Evolutionary conservation across 2,329 filamentous ascomycete genomes (phyloP).

Genomic region (Beauveria rudraprayagi): DNA sequence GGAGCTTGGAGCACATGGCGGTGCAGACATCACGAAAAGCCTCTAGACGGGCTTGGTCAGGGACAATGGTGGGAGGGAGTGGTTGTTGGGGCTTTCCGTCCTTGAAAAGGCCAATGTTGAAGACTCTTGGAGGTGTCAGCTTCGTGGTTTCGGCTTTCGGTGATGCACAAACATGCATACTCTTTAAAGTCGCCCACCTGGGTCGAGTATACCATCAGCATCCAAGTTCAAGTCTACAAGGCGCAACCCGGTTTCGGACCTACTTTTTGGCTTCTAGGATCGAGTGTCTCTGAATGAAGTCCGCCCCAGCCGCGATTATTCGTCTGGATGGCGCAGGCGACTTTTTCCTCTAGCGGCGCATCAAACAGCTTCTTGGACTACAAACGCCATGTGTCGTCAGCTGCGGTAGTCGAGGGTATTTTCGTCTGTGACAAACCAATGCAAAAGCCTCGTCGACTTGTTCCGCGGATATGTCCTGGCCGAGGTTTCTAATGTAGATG

Average conservation of each 20-base stretch:
- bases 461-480: conserved; percentile 55
- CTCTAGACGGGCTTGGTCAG: conserved; percentile 52
- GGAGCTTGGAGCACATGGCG: conserved; percentile 61
- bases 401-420: too few species aligned
- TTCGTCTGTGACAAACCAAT: too few species aligned
- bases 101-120: conserved; percentile 81
- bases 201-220: background rate
- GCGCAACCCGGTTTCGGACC: conserved; percentile 18
- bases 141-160: conserved; percentile 7
- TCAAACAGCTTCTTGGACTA: conserved; percentile 64
- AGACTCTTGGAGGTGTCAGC: conserved; percentile 49
- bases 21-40: conserved; percentile 66
- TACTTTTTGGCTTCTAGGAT: conserved; percentile 74
- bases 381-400: background rate
- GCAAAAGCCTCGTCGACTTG: conserved; percentile 66
- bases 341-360: conserved; percentile 63
- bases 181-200: conserved; percentile 83
- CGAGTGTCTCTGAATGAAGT: conserved; percentile 82
- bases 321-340: conserved; percentile 63
- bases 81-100: conserved; percentile 66
- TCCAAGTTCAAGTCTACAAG: background rate
- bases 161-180: conserved; percentile 34
- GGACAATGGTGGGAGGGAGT: conserved; percentile 56
- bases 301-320: conserved; percentile 85
- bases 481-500: conserved; percentile 75